Evolutionary conservation across 2,329 filamentous ascomycete genomes (phyloP), one percentile per base, ranked within the genome.

Genomic region (Intubia oerlemansii): DNA sequence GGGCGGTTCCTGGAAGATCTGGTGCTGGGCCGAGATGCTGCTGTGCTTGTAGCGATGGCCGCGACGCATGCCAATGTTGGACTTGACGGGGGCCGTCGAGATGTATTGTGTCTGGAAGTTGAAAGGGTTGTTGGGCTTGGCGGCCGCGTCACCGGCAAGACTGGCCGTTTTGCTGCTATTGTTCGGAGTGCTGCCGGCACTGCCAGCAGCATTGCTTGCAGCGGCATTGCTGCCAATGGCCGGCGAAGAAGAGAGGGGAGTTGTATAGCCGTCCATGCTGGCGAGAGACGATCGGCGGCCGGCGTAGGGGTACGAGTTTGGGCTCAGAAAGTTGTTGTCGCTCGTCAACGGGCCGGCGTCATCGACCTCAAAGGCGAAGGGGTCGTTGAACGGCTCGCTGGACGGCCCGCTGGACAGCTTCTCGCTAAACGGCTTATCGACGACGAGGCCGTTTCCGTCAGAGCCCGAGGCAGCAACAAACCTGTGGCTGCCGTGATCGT

Each of bases 11-110:
- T 90, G 79, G 50, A 95, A 92, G 50, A 95, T 90, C 50, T 93
- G 84, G 47, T 95, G 84, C 42, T 73, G 68, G 7, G 68, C 56
- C 13, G 80, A 91, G 32, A 98, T 76, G 47, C 80, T 91, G 48
- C 79, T 90, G 55, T 95, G 85, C 47, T 93, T 92, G 62, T 98
- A 98, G 48, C 88, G 82, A 56, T 98, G 88, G 36, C 88, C 88
- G 35, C 85, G 75, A 39, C 88, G 71, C 50, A 92, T 80, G 37
- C 84, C 84, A 37, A 93, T 69, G 41, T 81, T 85, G 38, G 79
- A 76, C 56, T 82, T 85, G 33, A 82, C 64, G 3, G 78, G 76
- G 12, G 62, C 62, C 36, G 75, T 76, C 11, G 75, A 72, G 45
- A 82, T 74, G 25, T 71, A 62, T 45, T 78, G 73, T 1, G 85